Conservation (phyloP, 108 stramenopile species). For the Bacterosira constricta region DNA sequence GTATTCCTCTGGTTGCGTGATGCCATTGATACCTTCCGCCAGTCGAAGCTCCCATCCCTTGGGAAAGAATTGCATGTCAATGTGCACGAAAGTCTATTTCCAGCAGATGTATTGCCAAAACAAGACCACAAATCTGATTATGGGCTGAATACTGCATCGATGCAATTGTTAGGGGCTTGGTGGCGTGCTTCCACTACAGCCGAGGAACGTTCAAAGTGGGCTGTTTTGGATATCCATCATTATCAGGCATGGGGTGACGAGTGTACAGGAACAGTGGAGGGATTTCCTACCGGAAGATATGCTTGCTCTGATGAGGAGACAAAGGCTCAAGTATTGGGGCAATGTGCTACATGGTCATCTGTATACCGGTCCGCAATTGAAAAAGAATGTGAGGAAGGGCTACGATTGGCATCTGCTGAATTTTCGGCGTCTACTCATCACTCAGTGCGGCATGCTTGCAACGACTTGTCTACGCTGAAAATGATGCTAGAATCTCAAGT, state of each 20-base stretch:
- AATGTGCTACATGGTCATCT: conserved; percentile 58
- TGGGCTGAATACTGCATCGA: conserved; percentile 37
- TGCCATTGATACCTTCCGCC: conserved; percentile 65
- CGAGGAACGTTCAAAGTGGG: conserved; percentile 66
- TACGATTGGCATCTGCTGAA: conserved; percentile 67
- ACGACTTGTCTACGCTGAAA: conserved; percentile 58
- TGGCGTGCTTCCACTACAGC: conserved; percentile 62
- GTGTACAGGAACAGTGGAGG: conserved; percentile 72
- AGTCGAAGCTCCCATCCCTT: conserved; percentile 59
- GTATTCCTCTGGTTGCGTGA: conserved; percentile 72
- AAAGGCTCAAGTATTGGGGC: conserved; percentile 32
- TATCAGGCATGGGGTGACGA: conserved; percentile 65
- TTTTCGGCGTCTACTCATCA: conserved; percentile 79
- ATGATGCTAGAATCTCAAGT: conserved; percentile 59
- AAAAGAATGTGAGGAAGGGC: conserved; percentile 50
- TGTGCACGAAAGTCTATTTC: conserved; percentile 70
- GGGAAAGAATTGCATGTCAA: conserved; percentile 73
- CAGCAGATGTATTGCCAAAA: conserved; percentile 21
- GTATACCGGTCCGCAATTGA: conserved; percentile 58
- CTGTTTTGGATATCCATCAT: conserved; percentile 78
- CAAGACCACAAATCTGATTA: conserved; percentile 32
- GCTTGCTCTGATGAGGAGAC: conserved; percentile 52
- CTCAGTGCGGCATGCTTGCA: conserved; percentile 68
- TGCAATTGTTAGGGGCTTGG: conserved; percentile 58
- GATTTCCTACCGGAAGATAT: conserved; percentile 56